Evolutionary conservation across 805 yeast species (phyloP), one percentile per base, ranked within the genome.

Genomic region (Pichia kluyveri): DNA sequence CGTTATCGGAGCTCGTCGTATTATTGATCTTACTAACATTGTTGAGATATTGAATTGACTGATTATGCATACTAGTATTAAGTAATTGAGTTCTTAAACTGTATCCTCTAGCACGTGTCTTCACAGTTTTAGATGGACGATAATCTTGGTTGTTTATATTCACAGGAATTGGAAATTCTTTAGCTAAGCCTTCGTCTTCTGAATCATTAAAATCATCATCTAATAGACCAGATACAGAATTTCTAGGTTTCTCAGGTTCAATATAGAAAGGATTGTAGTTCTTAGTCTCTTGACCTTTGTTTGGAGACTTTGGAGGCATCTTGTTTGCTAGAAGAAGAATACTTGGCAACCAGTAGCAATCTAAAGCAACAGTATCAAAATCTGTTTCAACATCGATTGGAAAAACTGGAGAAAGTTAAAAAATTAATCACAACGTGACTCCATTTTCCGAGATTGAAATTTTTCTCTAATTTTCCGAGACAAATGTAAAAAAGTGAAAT

Each of bases 51-150:
- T 39, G 30, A 19, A 56, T 60, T 5, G 58, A 62, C 28, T 60
- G 56, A 46, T 67, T 47, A 50, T 51, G 44, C 30, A 67, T 53
- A 26, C 57, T 55, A 47, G 71, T 77, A 58, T 72, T 77, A 65
- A 83, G 73, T 43, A 83, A 68, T 65, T 83, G 88, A 0, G 85
- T 71, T 51, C 90, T 69, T 48, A 83, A 62, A 9, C 86, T 80
- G 51, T 80, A 77, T 0, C 89, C 89, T 56, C 90, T 64, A 51
- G 73, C 75, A 52, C 86, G 67, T 31, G 73, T 66, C 46, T 54
- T 62, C 15, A 60, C 57, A 1, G 66, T 59, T 42, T 34, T 39
- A 2, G 34, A n/a, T 1, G 56, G 56, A 11, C 56, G 23, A 30
- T 12, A n/a, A 14, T 30, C 28, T 2, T 36, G 23, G n/a, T 18